phyloP scores from a whole-genome alignment of 495 filamentous ascomycete species.

The Alectoria sarmentosa region DNA sequence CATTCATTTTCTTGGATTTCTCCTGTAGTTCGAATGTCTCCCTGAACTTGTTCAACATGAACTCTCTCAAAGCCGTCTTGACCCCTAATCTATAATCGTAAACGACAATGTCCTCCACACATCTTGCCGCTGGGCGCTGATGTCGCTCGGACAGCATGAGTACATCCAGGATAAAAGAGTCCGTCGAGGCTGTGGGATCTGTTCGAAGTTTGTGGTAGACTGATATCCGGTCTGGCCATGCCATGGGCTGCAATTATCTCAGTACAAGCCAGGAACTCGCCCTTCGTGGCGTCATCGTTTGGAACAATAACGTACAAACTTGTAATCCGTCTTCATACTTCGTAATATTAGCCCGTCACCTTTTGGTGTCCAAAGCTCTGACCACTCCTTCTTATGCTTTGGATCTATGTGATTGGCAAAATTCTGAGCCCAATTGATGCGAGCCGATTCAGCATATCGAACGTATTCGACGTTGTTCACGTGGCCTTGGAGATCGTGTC shows the following conservation, averaged over 20 bases:
- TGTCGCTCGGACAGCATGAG: constrained; percentile 73
- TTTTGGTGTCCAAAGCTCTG: constrained; percentile 56
- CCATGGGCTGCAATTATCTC: constrained; percentile 79
- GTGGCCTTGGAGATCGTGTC: constrained; percentile 49
- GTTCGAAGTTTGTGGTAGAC: constrained; percentile 75
- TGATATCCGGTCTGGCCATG: constrained; percentile 77
- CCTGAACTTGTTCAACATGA: constrained; percentile 59
- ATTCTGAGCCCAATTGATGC: constrained; percentile 77
- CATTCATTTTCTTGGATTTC: constrained; percentile 42
- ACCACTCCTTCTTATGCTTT: constrained; percentile 58
- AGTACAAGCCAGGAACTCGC: neutral
- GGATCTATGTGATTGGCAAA: constrained; percentile 65
- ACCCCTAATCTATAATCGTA: constrained; percentile 67
- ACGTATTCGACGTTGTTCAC: constrained; percentile 86
- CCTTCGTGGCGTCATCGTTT: neutral
- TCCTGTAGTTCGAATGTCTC: constrained; percentile 62
- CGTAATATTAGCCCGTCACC: constrained; percentile 71
- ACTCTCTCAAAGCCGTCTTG: constrained; percentile 52
- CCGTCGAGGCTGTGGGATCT: constrained; percentile 40
- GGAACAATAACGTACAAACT: constrained; percentile 59
- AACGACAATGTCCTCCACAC: constrained; percentile 73
- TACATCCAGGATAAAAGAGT: constrained; percentile 51
- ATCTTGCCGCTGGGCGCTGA: constrained; percentile 68
- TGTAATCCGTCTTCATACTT: constrained; percentile 79
- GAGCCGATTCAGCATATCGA: constrained; percentile 76